These are phyloP conservation scores for Neofusicoccum umdonicola DNA, from an alignment of 2,329 filamentous ascomycete species.

Conservation along the genomic window DNA sequence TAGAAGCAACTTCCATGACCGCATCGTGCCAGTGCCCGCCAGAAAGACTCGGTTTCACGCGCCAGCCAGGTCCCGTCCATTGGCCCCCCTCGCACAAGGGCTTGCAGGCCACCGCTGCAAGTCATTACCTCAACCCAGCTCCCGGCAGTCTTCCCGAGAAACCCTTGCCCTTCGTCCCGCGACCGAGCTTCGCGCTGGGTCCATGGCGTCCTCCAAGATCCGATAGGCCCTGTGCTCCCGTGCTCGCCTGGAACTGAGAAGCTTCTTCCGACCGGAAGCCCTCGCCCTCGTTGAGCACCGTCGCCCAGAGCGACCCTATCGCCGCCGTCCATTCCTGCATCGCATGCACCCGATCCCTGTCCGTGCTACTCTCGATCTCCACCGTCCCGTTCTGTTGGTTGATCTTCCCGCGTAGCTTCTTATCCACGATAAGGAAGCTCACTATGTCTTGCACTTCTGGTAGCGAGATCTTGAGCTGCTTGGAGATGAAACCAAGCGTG, in stretches of 20 bases:
- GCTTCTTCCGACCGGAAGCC: constrained; percentile 59
- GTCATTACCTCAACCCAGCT: constrained; percentile 39
- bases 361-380: constrained; percentile 71
- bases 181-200: constrained; percentile 30
- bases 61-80: constrained; percentile 12
- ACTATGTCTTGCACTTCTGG: constrained; percentile 91
- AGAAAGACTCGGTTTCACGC: constrained; percentile 2
- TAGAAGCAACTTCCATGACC: constrained; percentile 15
- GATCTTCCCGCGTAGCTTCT: constrained; percentile 81
- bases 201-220: constrained; percentile 27
- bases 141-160: constrained; percentile 35
- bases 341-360: constrained; percentile 71
- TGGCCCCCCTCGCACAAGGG: constrained; percentile 20
- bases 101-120: constrained; percentile 33
- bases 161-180: constrained; percentile 37
- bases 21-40: constrained; percentile 1
- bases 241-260: constrained; percentile 30
- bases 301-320: constrained; percentile 66
- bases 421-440: constrained; percentile 89
- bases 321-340: constrained; percentile 71
- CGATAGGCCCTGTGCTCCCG: constrained; percentile 20
- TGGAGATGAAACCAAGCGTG: constrained; percentile 81
- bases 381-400: constrained; percentile 84
- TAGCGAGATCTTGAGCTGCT: constrained; percentile 80
- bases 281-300: constrained; percentile 75